These are phyloP conservation scores for Pseudocercospora crystallina DNA, from an alignment of 2,329 filamentous ascomycete genomes.

Conservation along the genomic window DNA sequence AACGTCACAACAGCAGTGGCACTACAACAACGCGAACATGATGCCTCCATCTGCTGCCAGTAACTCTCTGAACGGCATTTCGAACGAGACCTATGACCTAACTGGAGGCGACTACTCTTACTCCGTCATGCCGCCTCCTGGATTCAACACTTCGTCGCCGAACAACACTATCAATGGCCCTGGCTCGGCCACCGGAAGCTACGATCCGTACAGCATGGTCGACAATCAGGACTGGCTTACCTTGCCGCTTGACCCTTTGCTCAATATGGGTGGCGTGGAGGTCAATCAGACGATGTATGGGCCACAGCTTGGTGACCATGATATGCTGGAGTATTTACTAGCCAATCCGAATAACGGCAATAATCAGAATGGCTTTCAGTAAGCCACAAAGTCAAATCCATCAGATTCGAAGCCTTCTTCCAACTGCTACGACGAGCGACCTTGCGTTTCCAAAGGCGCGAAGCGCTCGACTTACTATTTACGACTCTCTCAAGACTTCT, in stretches of 20 bases:
- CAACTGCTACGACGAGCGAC: neutral
- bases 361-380: conserved; percentile 11
- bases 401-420: neutral
- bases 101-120: conserved; percentile 39
- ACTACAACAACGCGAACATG: conserved; percentile 21
- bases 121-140: conserved; percentile 51
- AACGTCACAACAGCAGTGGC: conserved; percentile 22
- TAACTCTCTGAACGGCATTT: conserved; percentile 43
- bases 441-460: neutral
- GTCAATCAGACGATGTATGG: conserved; percentile 58
- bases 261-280: conserved; percentile 58
- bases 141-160: conserved; percentile 35
- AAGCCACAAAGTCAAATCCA: neutral
- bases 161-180: conserved; percentile 31
- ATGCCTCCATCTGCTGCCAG: conserved; percentile 8
- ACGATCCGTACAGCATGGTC: conserved; percentile 23
- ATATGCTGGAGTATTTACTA: conserved; percentile 50
- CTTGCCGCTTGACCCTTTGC: conserved; percentile 60
- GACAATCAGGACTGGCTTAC: conserved; percentile 60
- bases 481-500: no score
- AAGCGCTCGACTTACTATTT: no score
- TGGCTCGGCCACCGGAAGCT: conserved; percentile 18
- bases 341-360: conserved; percentile 24
- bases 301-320: conserved; percentile 62
- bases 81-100: conserved; percentile 46